Percentiles rank a stretch among this genome's conserved stretches.
Evolutionary conservation across 2,329 filamentous ascomycete species (phyloP).

Genomic region (Blastomyces gilchristii): DNA sequence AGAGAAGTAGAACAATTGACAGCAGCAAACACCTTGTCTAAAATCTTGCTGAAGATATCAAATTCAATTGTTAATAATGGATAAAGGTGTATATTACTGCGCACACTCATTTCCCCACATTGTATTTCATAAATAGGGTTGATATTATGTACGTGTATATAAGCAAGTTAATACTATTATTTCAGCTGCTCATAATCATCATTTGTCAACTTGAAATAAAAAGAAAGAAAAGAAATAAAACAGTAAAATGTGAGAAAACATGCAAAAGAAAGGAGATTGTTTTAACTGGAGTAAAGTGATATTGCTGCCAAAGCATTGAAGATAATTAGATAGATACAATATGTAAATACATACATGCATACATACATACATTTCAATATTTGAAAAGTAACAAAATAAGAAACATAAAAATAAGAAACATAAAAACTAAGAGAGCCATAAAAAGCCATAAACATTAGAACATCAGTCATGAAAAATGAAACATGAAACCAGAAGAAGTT

Average conservation of each 20-base stretch:
- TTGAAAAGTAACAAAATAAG: conserved; percentile 11
- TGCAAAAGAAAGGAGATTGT: neutral
- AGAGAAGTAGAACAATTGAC: neutral
- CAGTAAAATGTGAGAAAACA: neutral
- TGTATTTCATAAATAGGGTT: no score
- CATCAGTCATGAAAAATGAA: conserved; percentile 10
- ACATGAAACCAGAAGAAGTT: conserved; percentile 5
- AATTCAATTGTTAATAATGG: neutral
- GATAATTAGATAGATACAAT: neutral
- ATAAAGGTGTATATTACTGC: no score
- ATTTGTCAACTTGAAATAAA: neutral
- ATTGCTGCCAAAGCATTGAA: neutral
- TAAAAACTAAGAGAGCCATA: conserved; percentile 21
- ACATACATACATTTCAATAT: conserved; percentile 1
- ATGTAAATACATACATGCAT: neutral
- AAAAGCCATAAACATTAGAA: conserved; percentile 18
- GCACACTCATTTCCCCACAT: no score
- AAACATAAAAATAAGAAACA: conserved; percentile 8
- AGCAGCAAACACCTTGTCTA: no score
- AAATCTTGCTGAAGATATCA: neutral
- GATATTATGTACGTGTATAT: no score
- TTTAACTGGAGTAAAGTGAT: neutral
- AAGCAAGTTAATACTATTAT: neutral
- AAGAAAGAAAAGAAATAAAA: neutral
- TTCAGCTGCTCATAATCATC: neutral